Conservation (phyloP, 176 grass and related monocot species). For the Thalia dealbata region DNA sequence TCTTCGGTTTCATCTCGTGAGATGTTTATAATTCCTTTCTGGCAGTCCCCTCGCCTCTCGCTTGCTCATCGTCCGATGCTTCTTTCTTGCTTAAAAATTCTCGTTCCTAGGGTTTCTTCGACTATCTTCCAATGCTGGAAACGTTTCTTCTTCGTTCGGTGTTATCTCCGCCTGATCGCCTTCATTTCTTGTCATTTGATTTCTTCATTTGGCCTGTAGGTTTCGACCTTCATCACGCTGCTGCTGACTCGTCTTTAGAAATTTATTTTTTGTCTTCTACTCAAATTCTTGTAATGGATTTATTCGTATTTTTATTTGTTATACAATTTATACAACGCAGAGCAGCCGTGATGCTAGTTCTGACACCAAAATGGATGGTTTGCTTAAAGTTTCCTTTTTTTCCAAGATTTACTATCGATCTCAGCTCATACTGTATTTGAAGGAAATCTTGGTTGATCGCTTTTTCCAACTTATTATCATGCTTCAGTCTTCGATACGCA, state of each 20-base stretch:
- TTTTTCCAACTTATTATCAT: too few species aligned
- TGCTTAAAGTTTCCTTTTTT: too few species aligned
- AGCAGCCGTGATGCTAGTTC: not conserved
- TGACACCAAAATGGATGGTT: not conserved
- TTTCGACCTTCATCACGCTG: not conserved
- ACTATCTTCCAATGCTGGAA: too few species aligned
- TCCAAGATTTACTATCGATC: too few species aligned
- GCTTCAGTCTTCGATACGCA: not conserved
- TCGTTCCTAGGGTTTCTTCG: not conserved
- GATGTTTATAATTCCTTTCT: not conserved
- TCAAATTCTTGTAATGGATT: not conserved
- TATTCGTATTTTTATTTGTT: not conserved
- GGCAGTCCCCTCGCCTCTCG: not conserved
- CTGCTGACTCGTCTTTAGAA: not conserved
- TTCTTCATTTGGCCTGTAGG: not conserved
- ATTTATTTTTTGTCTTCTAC: not conserved
- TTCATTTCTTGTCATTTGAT: not conserved
- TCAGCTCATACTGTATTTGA: too few species aligned
- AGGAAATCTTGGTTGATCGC: too few species aligned
- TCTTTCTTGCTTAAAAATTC: not conserved
- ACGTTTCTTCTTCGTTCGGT: not conserved
- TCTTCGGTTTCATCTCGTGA: not conserved
- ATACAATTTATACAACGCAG: not conserved
- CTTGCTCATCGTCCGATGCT: not conserved
- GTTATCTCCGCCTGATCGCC: not conserved